Evolutionary conservation across 2,329 filamentous ascomycete species (phyloP).

Genomic region (Paecilomyces sp.): DNA sequence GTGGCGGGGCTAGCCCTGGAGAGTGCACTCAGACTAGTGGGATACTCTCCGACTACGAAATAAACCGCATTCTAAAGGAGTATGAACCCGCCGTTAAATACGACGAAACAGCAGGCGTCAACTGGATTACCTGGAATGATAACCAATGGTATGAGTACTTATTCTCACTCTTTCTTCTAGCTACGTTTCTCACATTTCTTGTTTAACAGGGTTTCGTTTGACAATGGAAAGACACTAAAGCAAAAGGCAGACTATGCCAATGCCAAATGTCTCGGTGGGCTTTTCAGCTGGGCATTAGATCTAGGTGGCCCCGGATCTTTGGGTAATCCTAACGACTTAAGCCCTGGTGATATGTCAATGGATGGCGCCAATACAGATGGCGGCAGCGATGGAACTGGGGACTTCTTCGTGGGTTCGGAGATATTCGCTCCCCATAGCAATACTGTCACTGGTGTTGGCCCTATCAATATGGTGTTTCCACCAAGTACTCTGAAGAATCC

Average conservation of each 20-base stretch:
- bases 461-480: not conserved
- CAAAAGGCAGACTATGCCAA: slow-evolving; percentile 12
- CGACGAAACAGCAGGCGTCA: slow-evolving; percentile 6
- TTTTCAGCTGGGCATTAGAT: slow-evolving; percentile 12
- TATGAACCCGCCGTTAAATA: not conserved
- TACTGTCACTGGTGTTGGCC: not conserved
- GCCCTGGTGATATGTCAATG: not conserved
- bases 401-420: not conserved
- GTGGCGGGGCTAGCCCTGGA: not conserved
- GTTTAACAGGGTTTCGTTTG: slow-evolving; percentile 9
- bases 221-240: slow-evolving; percentile 10
- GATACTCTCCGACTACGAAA: not conserved
- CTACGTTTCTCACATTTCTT: not conserved
- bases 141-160: slow-evolving; percentile 7
- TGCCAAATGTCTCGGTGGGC: slow-evolving; percentile 10
- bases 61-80: not conserved
- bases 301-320: slow-evolving; percentile 7
- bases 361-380: not conserved
- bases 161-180: not conserved
- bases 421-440: not conserved
- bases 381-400: not conserved
- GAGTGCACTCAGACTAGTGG: not conserved
- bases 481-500: not conserved
- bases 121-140: slow-evolving; percentile 9
- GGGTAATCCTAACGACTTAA: slow-evolving; percentile 4